Conservation (phyloP, 371 early-diverging fungal genomes). For the Capniomyces stellatus region DNA sequence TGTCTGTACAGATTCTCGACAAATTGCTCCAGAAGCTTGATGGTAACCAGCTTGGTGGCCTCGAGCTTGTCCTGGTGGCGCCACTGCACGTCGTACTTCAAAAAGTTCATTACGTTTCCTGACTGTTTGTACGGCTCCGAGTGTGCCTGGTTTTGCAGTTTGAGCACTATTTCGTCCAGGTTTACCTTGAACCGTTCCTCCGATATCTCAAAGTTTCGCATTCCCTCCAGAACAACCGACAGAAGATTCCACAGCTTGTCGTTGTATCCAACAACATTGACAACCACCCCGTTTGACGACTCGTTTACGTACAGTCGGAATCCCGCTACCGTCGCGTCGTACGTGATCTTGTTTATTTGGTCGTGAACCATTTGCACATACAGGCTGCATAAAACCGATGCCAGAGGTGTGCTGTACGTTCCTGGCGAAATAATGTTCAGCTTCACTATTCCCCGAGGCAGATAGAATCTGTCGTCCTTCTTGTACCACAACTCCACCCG, state of each 20-base stretch:
- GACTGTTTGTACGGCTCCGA: conserved; percentile 36
- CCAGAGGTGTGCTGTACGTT: conserved; percentile 39
- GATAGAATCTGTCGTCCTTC: conserved; percentile 71
- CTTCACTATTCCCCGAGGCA: conserved; percentile 18
- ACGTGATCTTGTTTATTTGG: conserved; percentile 59
- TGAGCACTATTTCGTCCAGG: conserved; percentile 34
- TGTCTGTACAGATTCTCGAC: conserved; percentile 45
- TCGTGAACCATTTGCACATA: conserved; percentile 63
- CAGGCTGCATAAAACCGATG: conserved; percentile 35
- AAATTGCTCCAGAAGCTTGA: conserved; percentile 52
- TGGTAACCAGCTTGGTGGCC: conserved; percentile 36
- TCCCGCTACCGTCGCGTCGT: conserved; percentile 79
- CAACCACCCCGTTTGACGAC: conserved; percentile 41
- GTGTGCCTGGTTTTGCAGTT: conserved; percentile 11
- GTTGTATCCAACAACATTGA: conserved; percentile 62
- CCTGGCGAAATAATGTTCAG: conserved; percentile 31
- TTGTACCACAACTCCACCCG: conserved; percentile 69
- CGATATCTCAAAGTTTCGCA: conserved; percentile 42
- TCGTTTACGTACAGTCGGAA: conserved; percentile 50
- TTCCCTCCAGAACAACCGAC: conserved; percentile 43
- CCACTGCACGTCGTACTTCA: conserved; percentile 67
- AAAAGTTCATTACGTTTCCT: conserved; percentile 46
- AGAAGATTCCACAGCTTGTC: conserved; percentile 60
- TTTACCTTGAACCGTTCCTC: conserved; percentile 49
- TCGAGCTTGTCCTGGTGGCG: conserved; percentile 58